A percentile compares a stretch with the other conserved stretches of the same genome.
These are phyloP conservation scores for Amanita phalloides DNA, from an alignment of 768 basidiomycete species.

Conservation along the genomic window DNA sequence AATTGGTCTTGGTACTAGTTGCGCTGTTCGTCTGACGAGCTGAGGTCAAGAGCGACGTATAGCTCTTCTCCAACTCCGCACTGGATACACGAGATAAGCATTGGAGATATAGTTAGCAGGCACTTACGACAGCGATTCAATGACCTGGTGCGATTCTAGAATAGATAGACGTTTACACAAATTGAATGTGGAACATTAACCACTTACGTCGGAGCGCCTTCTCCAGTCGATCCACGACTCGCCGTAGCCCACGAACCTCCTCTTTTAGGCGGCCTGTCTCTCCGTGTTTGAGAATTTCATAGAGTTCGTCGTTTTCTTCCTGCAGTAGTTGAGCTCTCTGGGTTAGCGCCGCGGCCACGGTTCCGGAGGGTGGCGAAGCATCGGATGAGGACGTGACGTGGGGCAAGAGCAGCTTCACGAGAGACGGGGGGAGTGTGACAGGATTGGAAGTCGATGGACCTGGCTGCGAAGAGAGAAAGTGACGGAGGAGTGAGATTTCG, in stretches of 20 bases:
- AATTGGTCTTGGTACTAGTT: slow-evolving; percentile 22
- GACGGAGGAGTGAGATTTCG: slow-evolving; percentile 61
- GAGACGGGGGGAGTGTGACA: slow-evolving; percentile 59
- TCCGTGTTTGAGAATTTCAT: slow-evolving; percentile 58
- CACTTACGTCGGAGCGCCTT: slow-evolving; percentile 62
- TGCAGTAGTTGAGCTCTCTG: slow-evolving; percentile 66
- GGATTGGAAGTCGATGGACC: slow-evolving; percentile 47
- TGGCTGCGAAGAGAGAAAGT: slow-evolving; percentile 52
- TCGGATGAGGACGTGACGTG: slow-evolving; percentile 41
- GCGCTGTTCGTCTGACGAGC: slow-evolving; percentile 28
- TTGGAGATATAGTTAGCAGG: slow-evolving; percentile 7
- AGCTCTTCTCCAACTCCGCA: slow-evolving; percentile 67
- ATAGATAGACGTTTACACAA: slow-evolving; percentile 5
- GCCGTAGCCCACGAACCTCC: slow-evolving; percentile 60
- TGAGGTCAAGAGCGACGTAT: slow-evolving; percentile 45
- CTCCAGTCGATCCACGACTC: slow-evolving; percentile 61
- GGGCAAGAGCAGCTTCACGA: slow-evolving; percentile 59
- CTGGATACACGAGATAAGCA: slow-evolving; percentile 23
- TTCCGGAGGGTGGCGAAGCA: slow-evolving; percentile 30
- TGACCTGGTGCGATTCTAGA: slow-evolving; percentile 70
- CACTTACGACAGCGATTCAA: slow-evolving; percentile 63
- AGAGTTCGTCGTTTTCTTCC: slow-evolving; percentile 83
- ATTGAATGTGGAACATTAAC: slow-evolving; percentile 6
- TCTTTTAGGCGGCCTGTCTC: slow-evolving; percentile 79
- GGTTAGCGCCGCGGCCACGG: slow-evolving; percentile 62